Base-by-base conservation (phyloP, 2,329 filamentous ascomycete species). In the Diaporthe helianthi region DNA sequence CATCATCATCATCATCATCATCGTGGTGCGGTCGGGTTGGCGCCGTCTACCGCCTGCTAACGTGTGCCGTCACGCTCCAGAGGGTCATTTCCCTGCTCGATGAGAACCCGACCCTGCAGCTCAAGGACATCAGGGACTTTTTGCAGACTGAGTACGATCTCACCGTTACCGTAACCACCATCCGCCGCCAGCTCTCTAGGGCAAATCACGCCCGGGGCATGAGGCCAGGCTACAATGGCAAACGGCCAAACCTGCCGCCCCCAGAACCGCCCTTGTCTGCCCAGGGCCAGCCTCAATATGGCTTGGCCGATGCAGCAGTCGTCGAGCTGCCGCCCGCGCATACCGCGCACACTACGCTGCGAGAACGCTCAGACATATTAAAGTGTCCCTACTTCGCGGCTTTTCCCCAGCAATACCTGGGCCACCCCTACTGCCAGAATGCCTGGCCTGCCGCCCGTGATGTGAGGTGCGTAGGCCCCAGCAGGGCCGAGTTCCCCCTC, bases 171-270 rank as follows among this genome's bases (percentile, higher is more conserved):
- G 58, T 70, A 10, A 67, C 70, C 29, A 70, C 70, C 41, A 71
- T 70, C 44, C 64, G 63, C 55, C 63, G 70, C 33, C 70, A 71
- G 55, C 70, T 71, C 15, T 65, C 63, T 5, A 67, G 68, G 24
- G 70, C 70, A 17, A 65, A 68, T 29, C 55, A 67, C 33, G 63
- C 67, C 29, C 49, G 70, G n/a, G 64, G 63, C 5, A 63, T 51
- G n/a, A 67, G 68, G 52, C 64, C 70, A 19, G 69, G 69, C 17
- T 71, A 71, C 67, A 71, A 69, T 47, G 67, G 49, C 47, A 71
- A 68, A 41, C 61, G 69, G 47, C 69, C 69, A 58, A 65, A 71
- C 36, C 53, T 71, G 52, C 69, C 68, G 51, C 44, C 58, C n/a
- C 26, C 38, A 31, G 65, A 46, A 33, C 33, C 49, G 15, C 51